These are phyloP conservation scores for Auricularia sp. DNA, from an alignment of 768 basidiomycete genomes.

Conservation along the genomic window DNA sequence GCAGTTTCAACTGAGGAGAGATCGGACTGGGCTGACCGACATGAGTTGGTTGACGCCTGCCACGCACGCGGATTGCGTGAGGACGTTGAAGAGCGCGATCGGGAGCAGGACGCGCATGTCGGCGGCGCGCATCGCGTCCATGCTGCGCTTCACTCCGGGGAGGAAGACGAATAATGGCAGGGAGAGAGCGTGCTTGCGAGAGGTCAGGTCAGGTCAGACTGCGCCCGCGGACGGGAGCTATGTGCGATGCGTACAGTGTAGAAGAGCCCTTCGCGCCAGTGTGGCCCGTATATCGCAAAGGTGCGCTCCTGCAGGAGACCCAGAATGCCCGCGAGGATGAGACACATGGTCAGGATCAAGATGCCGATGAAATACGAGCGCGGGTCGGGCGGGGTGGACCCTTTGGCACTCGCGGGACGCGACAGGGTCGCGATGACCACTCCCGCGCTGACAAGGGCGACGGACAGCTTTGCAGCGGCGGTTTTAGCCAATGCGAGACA, in stretches of 20 bases:
- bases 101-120: neutral
- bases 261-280: slow-evolving; percentile 78
- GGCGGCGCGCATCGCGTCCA: neutral
- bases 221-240: neutral
- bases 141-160: slow-evolving; percentile 4
- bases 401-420: slow-evolving; percentile 28
- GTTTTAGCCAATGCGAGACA: neutral
- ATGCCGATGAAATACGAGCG: slow-evolving; percentile 56
- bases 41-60: slow-evolving; percentile 73
- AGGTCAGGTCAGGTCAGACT: neutral
- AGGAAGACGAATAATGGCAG: slow-evolving; percentile 69
- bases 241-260: slow-evolving; percentile 49
- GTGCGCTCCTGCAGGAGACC: slow-evolving; percentile 72
- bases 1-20: neutral
- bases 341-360: slow-evolving; percentile 51
- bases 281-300: slow-evolving; percentile 61
- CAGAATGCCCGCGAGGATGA: slow-evolving; percentile 56
- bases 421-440: slow-evolving; percentile 68
- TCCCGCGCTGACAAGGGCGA: slow-evolving; percentile 56
- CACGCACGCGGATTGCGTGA: slow-evolving; percentile 72
- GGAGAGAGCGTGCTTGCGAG: slow-evolving; percentile 59
- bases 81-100: slow-evolving; percentile 51
- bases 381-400: slow-evolving; percentile 24
- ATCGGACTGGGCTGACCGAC: slow-evolving; percentile 42
- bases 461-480: slow-evolving; percentile 38